These are phyloP conservation scores for Gamsiella multidivaricata DNA, from an alignment of 192 early-diverging fungal species.

Conservation along the genomic window DNA sequence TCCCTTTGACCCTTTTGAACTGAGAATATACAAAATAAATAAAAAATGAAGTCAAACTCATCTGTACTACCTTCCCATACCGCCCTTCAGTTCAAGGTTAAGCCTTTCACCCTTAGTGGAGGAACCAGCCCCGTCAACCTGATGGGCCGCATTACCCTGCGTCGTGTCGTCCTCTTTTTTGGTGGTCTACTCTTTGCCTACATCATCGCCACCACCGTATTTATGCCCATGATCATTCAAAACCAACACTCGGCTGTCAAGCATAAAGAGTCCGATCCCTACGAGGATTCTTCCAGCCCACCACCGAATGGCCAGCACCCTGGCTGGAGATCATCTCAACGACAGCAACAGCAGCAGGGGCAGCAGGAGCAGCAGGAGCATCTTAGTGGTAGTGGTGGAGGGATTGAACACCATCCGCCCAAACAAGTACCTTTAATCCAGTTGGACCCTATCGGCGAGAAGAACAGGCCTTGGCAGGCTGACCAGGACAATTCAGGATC, in stretches of 20 bases:
- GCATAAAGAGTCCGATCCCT: conserved; percentile 24
- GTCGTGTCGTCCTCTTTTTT: conserved; percentile 20
- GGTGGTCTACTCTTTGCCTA: conserved; percentile 42
- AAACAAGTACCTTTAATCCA: neutral
- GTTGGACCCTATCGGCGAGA: conserved; percentile 1
- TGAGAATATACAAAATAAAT: neutral
- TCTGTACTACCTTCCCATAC: conserved; percentile 39
- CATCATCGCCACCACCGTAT: conserved; percentile 35
- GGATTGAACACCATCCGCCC: neutral
- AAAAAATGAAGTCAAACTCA: conserved; percentile 30
- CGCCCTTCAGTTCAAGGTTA: conserved; percentile 40
- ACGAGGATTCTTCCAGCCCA: conserved; percentile 12
- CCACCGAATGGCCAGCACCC: neutral
- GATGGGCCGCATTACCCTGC: conserved; percentile 24
- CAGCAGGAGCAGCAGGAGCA: neutral
- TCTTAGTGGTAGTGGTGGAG: neutral
- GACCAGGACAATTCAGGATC: neutral
- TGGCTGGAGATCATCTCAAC: neutral
- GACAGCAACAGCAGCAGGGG: neutral
- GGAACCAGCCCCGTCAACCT: conserved; percentile 1
- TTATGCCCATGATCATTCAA: neutral
- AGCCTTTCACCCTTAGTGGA: conserved; percentile 8
- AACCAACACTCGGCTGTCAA: conserved; percentile 2
- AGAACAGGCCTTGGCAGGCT: neutral
- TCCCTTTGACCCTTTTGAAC: neutral